Percentiles rank a stretch among this genome's conserved stretches.
Conservation (phyloP, 2,329 filamentous ascomycete species). For the Nothophaeocryptopus gaeumannii region DNA sequence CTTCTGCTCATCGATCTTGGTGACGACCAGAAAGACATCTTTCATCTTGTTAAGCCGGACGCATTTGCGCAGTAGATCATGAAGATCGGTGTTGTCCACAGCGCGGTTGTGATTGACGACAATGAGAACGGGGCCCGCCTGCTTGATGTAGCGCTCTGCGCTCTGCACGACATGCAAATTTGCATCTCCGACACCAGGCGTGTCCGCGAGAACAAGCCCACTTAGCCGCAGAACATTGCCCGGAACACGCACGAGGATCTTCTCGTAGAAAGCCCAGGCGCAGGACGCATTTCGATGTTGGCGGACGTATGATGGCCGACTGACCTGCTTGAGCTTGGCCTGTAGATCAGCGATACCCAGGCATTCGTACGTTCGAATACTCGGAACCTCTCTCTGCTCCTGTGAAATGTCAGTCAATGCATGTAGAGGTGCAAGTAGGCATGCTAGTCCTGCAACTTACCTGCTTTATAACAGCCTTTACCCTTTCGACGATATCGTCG, state of each 20-base stretch:
- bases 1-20: slow-evolving; percentile 1
- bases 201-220: slow-evolving; percentile 20
- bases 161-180: slow-evolving; percentile 16
- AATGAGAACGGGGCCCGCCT: slow-evolving; percentile 16
- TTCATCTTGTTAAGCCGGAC: slow-evolving; percentile 15
- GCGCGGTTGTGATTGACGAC: slow-evolving; percentile 9
- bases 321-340: slow-evolving; percentile 3
- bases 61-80: slow-evolving; percentile 10
- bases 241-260: slow-evolving; percentile 8
- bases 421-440: no score
- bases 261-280: slow-evolving; percentile 21
- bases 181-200: slow-evolving; percentile 19
- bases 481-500: no score
- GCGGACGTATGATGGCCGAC: background rate
- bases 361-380: background rate
- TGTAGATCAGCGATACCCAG: background rate
- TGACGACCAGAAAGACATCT: background rate
- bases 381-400: background rate
- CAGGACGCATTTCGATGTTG: slow-evolving; percentile 1
- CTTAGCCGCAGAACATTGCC: slow-evolving; percentile 14
- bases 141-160: slow-evolving; percentile 17
- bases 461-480: no score
- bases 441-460: no score
- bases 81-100: slow-evolving; percentile 4
- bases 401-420: background rate